phyloP scores from a whole-genome alignment of 2,329 filamentous ascomycete species.

The Bipolaris oryzae region DNA sequence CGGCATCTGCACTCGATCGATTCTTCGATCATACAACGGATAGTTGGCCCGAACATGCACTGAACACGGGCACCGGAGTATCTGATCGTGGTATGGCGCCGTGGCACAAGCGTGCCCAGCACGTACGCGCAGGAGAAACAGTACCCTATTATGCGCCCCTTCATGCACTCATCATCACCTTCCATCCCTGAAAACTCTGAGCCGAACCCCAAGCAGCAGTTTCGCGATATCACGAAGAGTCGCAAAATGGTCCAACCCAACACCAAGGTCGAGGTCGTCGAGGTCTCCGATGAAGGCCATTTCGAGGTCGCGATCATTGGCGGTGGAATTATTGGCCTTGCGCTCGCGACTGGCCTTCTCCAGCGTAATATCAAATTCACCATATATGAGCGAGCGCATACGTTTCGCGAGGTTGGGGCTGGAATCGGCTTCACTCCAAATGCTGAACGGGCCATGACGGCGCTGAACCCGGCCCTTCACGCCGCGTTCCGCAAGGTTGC shows the following conservation, averaged over 20 bases:
- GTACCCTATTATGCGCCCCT: background rate
- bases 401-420: slow-evolving; percentile 27
- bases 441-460: slow-evolving; percentile 56
- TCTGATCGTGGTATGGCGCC: background rate
- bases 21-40: background rate
- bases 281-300: background rate
- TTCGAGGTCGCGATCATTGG: slow-evolving; percentile 27
- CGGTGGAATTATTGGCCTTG: slow-evolving; percentile 26
- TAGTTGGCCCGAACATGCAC: background rate
- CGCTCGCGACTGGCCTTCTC: slow-evolving; percentile 20
- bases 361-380: slow-evolving; percentile 18
- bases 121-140: background rate
- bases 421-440: slow-evolving; percentile 52
- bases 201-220: background rate
- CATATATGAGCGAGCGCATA: slow-evolving; percentile 23
- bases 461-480: slow-evolving; percentile 52
- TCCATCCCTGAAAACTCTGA: background rate
- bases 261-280: background rate
- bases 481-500: slow-evolving; percentile 43
- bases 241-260: background rate
- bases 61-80: background rate
- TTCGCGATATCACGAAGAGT: background rate
- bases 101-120: background rate
- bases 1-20: background rate
- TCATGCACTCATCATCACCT: background rate